These are phyloP conservation scores for Filobasidium uniguttulatum DNA, from an alignment of 1,284 basidiomycete species.

Conservation along the genomic window DNA sequence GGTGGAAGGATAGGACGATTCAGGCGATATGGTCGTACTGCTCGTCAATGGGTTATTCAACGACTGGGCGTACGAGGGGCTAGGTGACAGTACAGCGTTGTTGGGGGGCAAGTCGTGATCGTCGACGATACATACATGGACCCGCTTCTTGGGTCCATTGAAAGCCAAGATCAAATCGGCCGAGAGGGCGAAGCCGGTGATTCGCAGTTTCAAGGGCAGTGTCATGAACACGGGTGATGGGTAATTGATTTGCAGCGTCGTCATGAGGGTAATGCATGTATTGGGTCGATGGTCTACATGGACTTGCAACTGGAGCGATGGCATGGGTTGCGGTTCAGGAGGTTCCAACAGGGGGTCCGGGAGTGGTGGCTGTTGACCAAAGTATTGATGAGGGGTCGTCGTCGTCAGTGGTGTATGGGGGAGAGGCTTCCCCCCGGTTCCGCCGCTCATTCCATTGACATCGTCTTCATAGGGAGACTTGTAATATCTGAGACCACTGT, in stretches of 20 bases:
- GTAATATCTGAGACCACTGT: background rate
- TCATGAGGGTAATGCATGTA: conserved; percentile 55
- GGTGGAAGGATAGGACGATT: conserved; percentile 1
- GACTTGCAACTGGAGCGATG: conserved; percentile 39
- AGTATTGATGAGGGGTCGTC: no score
- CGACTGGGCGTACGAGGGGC: background rate
- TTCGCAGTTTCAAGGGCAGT: conserved; percentile 77
- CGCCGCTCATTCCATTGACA: no score
- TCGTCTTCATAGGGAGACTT: conserved; percentile 1
- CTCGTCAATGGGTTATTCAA: background rate
- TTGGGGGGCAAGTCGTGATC: no score
- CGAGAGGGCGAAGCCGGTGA: conserved; percentile 73
- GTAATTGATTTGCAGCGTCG: conserved; percentile 89
- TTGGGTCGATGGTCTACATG: conserved; percentile 37
- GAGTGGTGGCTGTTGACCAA: no score
- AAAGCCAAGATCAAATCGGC: conserved; percentile 84
- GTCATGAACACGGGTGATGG: conserved; percentile 90
- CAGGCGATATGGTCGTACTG: conserved; percentile 3
- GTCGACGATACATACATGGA: conserved; percentile 80
- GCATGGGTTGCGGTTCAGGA: conserved; percentile 17
- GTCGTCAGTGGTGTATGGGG: conserved; percentile 9
- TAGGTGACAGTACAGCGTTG: no score
- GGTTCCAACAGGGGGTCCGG: conserved; percentile 12
- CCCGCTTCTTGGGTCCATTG: conserved; percentile 58
- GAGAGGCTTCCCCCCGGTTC: background rate